Evolutionary conservation across 345 rosid species (phyloP).

Genomic region (Bruguiera parviflora): DNA sequence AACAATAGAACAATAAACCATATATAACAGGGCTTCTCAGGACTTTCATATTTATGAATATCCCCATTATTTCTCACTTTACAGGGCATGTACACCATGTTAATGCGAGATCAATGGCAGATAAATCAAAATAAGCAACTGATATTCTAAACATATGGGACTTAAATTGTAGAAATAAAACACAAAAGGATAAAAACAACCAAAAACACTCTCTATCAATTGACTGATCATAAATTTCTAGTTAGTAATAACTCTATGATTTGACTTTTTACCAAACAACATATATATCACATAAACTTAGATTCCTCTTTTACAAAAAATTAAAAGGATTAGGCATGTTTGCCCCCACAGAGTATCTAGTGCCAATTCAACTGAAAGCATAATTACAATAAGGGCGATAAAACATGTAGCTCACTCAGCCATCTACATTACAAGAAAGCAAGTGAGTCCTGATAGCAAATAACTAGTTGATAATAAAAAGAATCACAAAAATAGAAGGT

Average conservation of each 20-base stretch:
- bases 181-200: not conserved
- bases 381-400: not conserved
- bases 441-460: not conserved
- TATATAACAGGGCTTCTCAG: not conserved
- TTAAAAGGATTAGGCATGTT: too few relatives aligned
- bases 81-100: too few relatives aligned
- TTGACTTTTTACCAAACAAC: not conserved
- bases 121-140: too few relatives aligned
- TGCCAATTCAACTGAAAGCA: not conserved
- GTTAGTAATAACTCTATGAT: not conserved
- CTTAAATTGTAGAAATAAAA: not conserved
- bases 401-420: not conserved
- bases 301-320: too few relatives aligned
- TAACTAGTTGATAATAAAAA: not conserved
- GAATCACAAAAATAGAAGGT: not conserved
- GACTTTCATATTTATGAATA: too few relatives aligned
- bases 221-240: not conserved
- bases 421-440: conserved; percentile 1
- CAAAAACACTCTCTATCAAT: not conserved
- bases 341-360: not conserved
- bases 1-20: not conserved
- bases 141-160: too few relatives aligned
- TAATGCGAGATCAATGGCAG: too few relatives aligned
- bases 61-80: too few relatives aligned
- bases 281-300: too few relatives aligned